These are phyloP conservation scores for Saturnispora quitensis DNA, from an alignment of 805 yeast species.

Conservation along the genomic window DNA sequence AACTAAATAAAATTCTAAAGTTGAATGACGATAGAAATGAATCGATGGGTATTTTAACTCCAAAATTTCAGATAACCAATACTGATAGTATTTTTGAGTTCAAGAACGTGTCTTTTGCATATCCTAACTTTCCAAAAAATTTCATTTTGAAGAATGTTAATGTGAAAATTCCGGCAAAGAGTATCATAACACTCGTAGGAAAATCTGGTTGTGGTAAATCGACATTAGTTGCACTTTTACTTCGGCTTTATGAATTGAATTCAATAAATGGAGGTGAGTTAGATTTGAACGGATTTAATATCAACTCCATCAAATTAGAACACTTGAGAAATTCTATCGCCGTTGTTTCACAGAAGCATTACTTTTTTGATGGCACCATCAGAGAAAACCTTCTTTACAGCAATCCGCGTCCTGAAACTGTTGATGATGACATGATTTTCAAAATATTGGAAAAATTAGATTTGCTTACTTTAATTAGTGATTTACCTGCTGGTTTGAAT, in stretches of 20 bases:
- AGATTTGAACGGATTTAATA: constrained; percentile 35
- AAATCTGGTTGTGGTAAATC: constrained; percentile 91
- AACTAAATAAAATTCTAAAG: constrained; percentile 31
- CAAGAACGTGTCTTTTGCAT: constrained; percentile 39
- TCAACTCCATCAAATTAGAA: constrained; percentile 35
- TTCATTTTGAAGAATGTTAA: constrained; percentile 34
- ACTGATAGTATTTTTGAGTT: constrained; percentile 30
- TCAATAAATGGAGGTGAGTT: neutral
- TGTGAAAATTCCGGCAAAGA: constrained; percentile 35
- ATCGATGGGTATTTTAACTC: constrained; percentile 28
- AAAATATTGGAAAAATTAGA: constrained; percentile 37
- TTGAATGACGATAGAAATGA: constrained; percentile 31
- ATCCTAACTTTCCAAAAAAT: constrained; percentile 26
- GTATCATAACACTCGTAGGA: constrained; percentile 65
- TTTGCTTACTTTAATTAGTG: constrained; percentile 43
- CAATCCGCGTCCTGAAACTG: constrained; percentile 16
- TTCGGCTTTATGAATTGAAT: constrained; percentile 37
- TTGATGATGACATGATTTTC: constrained; percentile 26
- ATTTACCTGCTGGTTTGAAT: constrained; percentile 49
- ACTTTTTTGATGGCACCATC: constrained; percentile 65
- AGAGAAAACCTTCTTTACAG: constrained; percentile 67
- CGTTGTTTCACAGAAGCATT: constrained; percentile 69
- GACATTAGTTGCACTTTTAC: constrained; percentile 51
- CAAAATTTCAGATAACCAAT: constrained; percentile 13
- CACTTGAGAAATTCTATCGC: constrained; percentile 47